Evolutionary conservation across 176 grass and related monocot genomes (phyloP).

Genomic region (Raddia distichophylla): DNA sequence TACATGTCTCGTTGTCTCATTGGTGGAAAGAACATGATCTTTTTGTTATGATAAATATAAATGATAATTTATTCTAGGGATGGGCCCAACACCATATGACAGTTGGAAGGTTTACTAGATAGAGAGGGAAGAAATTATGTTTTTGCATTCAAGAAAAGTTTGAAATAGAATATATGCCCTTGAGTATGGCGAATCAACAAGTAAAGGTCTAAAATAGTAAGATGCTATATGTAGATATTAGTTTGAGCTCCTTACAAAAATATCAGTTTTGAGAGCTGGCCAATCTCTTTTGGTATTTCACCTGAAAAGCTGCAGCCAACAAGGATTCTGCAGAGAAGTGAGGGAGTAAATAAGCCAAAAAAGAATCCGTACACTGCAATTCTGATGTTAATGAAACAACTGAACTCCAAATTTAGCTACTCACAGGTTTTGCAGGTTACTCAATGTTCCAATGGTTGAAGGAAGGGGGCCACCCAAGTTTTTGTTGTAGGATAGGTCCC

Average conservation of each 20-base stretch:
- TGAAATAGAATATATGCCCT: background rate
- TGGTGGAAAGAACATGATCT: background rate
- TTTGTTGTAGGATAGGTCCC: slow-evolving; percentile 86
- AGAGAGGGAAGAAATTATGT: background rate
- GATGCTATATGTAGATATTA: background rate
- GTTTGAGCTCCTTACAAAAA: slow-evolving; percentile 63
- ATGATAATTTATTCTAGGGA: background rate
- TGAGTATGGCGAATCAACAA: background rate
- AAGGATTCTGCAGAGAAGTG: slow-evolving; percentile 63
- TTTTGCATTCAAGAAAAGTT: background rate
- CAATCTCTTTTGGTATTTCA: slow-evolving; percentile 75
- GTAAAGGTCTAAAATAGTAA: background rate
- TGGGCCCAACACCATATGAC: background rate
- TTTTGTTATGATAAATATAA: background rate
- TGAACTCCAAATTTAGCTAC: slow-evolving; percentile 10
- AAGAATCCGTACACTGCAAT: slow-evolving; percentile 1
- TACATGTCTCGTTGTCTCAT: too few species aligned
- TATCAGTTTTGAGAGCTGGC: slow-evolving; percentile 56
- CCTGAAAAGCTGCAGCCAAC: slow-evolving; percentile 77
- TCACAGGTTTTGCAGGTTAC: slow-evolving; percentile 67
- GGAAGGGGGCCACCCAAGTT: slow-evolving; percentile 60
- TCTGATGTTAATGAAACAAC: background rate
- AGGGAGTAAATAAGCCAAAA: background rate
- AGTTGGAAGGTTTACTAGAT: background rate
- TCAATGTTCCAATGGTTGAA: slow-evolving; percentile 64